Base-by-base conservation (phyloP, 805 yeast species). In the Brettanomyces nanus region DNA sequence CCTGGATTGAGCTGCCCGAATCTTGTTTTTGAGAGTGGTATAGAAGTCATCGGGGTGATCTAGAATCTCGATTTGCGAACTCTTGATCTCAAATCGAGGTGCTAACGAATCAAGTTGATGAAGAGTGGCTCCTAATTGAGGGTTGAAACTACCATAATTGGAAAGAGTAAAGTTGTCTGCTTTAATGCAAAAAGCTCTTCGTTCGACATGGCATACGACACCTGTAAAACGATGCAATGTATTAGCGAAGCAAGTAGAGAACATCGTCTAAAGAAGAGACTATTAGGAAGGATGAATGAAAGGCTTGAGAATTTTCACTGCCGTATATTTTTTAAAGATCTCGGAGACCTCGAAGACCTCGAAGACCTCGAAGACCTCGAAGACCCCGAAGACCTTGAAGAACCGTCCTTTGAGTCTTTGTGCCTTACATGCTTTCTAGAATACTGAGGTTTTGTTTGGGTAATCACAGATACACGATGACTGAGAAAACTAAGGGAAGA, bases 21-120 rank as follows among this genome's bases (percentile, higher is more conserved):
- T 89, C 48, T 81, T 83, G 3, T 49, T 33, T 49, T 77, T 84
- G 36, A 92, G 62, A 2, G 71, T 61, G 2, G 62, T 45, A 58
- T 92, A 90, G 53, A 92, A 92, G n/a, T 69, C 75, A 1, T 53
- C 63, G 0, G 98, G 98, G 38, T 69, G 68, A 18, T 65, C 63
- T 23, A 89, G 45, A 14, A 89, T 71, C 31, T 71, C 72, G 28
- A 87, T 71, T 42, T 81, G 75, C 28, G 68, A 75, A 17, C 63
- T 59, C 6, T 63, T 58, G 23, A 85, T 53, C 37, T 70, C 71
- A 52, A 85, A 86, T 28, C 85, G 65, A 3, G 90, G 90, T 2
- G 83, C 76, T 4, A 80, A 58, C 29, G 69, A 58, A 47, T 82
- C 85, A 33, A 82, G 54, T 52, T 77, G 83, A 39, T 52, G 56